Evolutionary conservation across 78 protist species (phyloP).

Genomic region (Tieghemostelium lacteum): DNA sequence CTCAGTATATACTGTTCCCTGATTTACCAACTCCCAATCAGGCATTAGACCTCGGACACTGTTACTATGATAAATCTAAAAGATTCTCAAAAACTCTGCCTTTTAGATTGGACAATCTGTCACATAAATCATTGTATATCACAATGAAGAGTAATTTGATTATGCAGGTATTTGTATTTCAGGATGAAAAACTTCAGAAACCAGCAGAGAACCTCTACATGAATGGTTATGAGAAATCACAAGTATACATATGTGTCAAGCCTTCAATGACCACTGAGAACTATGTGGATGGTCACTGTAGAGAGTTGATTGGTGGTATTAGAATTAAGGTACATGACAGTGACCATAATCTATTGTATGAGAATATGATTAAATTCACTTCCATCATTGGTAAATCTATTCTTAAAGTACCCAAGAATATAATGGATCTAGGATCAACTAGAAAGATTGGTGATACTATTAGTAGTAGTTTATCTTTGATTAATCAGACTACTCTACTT

Average conservation of each 20-base stretch:
- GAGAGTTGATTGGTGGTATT: slow-evolving; percentile 82
- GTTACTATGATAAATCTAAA: slow-evolving; percentile 71
- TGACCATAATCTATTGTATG: slow-evolving; percentile 46
- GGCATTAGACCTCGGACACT: slow-evolving; percentile 60
- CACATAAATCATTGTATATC: slow-evolving; percentile 68
- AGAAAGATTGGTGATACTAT: slow-evolving; percentile 47
- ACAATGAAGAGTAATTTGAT: slow-evolving; percentile 59
- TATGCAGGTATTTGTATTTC: slow-evolving; percentile 75
- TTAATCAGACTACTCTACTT: slow-evolving; percentile 53
- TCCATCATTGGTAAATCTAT: slow-evolving; percentile 71
- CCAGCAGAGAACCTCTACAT: slow-evolving; percentile 57
- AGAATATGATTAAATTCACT: slow-evolving; percentile 71
- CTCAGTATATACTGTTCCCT: slow-evolving; percentile 69
- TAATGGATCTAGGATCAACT: slow-evolving; percentile 73
- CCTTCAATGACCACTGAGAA: slow-evolving; percentile 74
- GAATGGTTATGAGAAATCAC: slow-evolving; percentile 47
- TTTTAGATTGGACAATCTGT: slow-evolving; percentile 49
- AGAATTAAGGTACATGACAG: slow-evolving; percentile 67
- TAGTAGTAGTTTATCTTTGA: slow-evolving; percentile 19
- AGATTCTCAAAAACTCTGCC: slow-evolving; percentile 35
- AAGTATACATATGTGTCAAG: slow-evolving; percentile 68
- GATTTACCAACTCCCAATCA: slow-evolving; percentile 41
- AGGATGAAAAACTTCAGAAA: slow-evolving; percentile 53
- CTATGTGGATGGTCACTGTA: slow-evolving; percentile 78
- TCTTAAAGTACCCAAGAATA: slow-evolving; percentile 18